phyloP scores from a whole-genome alignment of 2,329 filamentous ascomycete genomes.

The Metarhizium anisopliae region DNA sequence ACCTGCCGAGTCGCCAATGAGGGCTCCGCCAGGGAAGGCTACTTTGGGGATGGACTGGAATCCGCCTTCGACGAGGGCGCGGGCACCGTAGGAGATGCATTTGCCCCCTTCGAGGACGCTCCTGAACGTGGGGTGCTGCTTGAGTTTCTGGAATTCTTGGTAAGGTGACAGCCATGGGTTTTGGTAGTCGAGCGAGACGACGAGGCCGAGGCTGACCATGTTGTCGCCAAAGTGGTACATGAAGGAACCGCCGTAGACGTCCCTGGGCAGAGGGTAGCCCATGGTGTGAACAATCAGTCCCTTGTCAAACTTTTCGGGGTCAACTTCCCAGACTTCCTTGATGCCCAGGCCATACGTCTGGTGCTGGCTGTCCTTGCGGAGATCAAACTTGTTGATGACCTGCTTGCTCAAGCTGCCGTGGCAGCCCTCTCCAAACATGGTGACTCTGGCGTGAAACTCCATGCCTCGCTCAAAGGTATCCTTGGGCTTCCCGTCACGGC shows the following conservation, averaged over 20 bases:
- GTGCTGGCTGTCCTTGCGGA: constrained; percentile 79
- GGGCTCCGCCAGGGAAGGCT: constrained; percentile 87
- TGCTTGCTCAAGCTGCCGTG: constrained; percentile 94
- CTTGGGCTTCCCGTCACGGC: constrained; percentile 73
- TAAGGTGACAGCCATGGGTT: constrained; percentile 97
- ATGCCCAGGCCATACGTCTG: constrained; percentile 93
- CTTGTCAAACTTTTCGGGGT: constrained; percentile 83
- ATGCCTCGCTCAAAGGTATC: constrained; percentile 91
- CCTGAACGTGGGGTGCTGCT: constrained; percentile 88
- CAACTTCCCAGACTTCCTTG: constrained; percentile 96
- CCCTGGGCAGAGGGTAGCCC: constrained; percentile 79
- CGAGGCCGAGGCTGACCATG: constrained; percentile 82
- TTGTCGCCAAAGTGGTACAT: constrained; percentile 99
- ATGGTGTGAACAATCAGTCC: constrained; percentile 82
- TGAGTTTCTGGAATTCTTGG: constrained; percentile 95
- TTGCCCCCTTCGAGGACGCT: constrained; percentile 88
- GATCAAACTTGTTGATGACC: constrained; percentile 86
- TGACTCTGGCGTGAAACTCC: constrained; percentile 92
- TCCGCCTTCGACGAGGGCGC: constrained; percentile 86
- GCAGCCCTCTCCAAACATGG: constrained; percentile 88
- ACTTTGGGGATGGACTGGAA: constrained; percentile 98
- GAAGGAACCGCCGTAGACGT: constrained; percentile 96
- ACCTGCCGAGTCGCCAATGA: constrained; percentile 93
- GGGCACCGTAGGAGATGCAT: constrained; percentile 92
- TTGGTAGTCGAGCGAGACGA: constrained; percentile 88